Evolutionary conservation across 352 stramenopile genomes (phyloP).

Genomic region (Globisporangium takayamanum): DNA sequence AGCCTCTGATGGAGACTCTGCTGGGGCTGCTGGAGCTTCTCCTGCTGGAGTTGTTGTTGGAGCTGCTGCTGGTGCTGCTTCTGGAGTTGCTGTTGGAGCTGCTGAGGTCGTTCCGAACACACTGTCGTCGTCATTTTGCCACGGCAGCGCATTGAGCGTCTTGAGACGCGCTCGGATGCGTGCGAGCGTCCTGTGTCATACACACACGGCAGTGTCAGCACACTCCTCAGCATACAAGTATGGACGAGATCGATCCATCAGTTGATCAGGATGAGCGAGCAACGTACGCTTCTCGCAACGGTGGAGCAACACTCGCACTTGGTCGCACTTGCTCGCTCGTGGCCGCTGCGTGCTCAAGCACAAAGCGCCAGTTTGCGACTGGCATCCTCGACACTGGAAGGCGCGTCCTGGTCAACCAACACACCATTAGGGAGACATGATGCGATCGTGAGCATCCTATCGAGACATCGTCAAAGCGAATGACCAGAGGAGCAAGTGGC

Average conservation of each 20-base stretch:
- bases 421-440: not conserved
- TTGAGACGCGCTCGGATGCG: constrained; percentile 60
- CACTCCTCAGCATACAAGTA: too few species aligned
- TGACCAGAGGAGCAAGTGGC: not conserved
- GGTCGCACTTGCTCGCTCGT: not conserved
- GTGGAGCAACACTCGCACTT: constrained; percentile 17
- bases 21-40: too few species aligned
- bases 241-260: too few species aligned
- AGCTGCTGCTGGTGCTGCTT: too few species aligned
- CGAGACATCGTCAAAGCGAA: not conserved
- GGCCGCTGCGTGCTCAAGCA: constrained; percentile 38
- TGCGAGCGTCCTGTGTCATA: constrained; percentile 33
- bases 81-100: not conserved
- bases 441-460: too few species aligned
- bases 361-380: constrained; percentile 67
- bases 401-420: constrained; percentile 26
- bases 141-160: constrained; percentile 41
- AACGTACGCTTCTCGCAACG: constrained; percentile 33
- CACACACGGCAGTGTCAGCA: constrained; percentile 1
- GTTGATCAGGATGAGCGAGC: not conserved
- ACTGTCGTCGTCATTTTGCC: constrained; percentile 38
- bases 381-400: constrained; percentile 50
- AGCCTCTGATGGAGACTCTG: not conserved
- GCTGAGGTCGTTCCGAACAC: constrained; percentile 22
- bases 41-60: too few species aligned